These are phyloP conservation scores for Xylariaceae sp. DNA, from an alignment of 2,329 filamentous ascomycete species.

Conservation along the genomic window DNA sequence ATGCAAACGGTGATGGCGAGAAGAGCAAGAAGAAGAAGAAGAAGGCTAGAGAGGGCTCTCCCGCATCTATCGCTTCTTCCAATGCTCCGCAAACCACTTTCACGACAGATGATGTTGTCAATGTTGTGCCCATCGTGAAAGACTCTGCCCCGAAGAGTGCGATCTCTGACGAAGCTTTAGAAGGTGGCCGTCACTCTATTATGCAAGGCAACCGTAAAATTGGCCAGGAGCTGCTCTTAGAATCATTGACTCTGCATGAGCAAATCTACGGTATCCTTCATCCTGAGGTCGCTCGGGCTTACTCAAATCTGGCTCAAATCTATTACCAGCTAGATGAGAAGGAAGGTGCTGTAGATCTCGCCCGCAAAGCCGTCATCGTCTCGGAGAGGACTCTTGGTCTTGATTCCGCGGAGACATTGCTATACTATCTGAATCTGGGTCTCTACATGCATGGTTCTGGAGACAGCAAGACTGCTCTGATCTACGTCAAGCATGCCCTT, in stretches of 20 bases:
- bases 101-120: slow-evolving; percentile 78
- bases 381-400: slow-evolving; percentile 91
- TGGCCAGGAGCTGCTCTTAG: slow-evolving; percentile 90
- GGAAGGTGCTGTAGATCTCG: slow-evolving; percentile 88
- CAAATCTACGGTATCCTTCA: slow-evolving; percentile 98
- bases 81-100: slow-evolving; percentile 57
- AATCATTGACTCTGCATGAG: slow-evolving; percentile 92
- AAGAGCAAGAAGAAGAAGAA: slow-evolving; percentile 61
- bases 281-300: slow-evolving; percentile 90
- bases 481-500: slow-evolving; percentile 87
- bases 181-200: slow-evolving; percentile 94
- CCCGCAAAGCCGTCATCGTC: slow-evolving; percentile 93
- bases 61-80: slow-evolving; percentile 42
- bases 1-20: slow-evolving; percentile 42
- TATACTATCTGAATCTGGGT: slow-evolving; percentile 93
- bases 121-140: slow-evolving; percentile 92
- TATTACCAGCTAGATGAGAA: slow-evolving; percentile 99
- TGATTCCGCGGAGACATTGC: slow-evolving; percentile 87
- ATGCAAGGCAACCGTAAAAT: slow-evolving; percentile 93
- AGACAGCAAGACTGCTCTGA: slow-evolving; percentile 82
- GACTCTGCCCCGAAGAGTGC: slow-evolving; percentile 88
- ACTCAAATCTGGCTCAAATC: slow-evolving; percentile 90
- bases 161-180: slow-evolving; percentile 90
- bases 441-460: slow-evolving; percentile 90
- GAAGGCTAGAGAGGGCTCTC: slow-evolving; percentile 52